phyloP scores from a whole-genome alignment of 2,329 filamentous ascomycete species.

The Teratosphaeria epicoccoides region DNA sequence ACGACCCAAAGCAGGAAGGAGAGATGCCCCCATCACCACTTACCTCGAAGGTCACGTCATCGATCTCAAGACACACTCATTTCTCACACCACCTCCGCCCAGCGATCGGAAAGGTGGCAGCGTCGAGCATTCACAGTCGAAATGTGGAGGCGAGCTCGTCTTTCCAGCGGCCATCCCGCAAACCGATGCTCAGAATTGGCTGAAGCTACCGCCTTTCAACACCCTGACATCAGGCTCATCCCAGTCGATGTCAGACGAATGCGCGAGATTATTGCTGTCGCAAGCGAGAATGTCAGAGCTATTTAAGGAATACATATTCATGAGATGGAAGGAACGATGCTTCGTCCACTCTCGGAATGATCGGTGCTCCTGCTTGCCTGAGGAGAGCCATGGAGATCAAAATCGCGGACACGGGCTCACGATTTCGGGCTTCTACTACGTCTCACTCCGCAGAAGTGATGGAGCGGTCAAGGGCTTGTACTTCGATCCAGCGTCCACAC shows the following conservation, averaged over 20 bases:
- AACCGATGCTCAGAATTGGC: constrained; percentile 40
- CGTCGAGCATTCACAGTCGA: neutral
- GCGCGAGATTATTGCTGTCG: constrained; percentile 33
- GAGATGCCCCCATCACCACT: constrained; percentile 49
- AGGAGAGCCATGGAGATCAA: constrained; percentile 17
- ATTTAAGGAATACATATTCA: constrained; percentile 41
- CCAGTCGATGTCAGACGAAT: neutral
- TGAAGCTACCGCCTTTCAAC: constrained; percentile 36
- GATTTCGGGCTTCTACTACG: constrained; percentile 46
- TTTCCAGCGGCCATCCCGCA: constrained; percentile 35
- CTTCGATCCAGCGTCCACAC: constrained; percentile 44
- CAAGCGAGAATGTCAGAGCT: constrained; percentile 29
- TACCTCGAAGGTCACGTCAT: constrained; percentile 61
- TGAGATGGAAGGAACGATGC: constrained; percentile 47
- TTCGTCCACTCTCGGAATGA: constrained; percentile 29
- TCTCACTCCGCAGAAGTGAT: constrained; percentile 36
- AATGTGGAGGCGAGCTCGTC: constrained; percentile 15
- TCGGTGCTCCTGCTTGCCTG: constrained; percentile 4
- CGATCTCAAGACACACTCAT: constrained; percentile 43
- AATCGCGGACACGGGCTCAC: constrained; percentile 37
- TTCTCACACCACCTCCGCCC: constrained; percentile 37
- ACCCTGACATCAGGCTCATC: neutral
- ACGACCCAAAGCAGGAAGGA: constrained; percentile 26
- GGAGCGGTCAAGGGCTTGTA: constrained; percentile 43
- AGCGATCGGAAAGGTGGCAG: constrained; percentile 5